Conservation (phyloP, 2,329 filamentous ascomycete species). For the Daldinia eschscholtzii region DNA sequence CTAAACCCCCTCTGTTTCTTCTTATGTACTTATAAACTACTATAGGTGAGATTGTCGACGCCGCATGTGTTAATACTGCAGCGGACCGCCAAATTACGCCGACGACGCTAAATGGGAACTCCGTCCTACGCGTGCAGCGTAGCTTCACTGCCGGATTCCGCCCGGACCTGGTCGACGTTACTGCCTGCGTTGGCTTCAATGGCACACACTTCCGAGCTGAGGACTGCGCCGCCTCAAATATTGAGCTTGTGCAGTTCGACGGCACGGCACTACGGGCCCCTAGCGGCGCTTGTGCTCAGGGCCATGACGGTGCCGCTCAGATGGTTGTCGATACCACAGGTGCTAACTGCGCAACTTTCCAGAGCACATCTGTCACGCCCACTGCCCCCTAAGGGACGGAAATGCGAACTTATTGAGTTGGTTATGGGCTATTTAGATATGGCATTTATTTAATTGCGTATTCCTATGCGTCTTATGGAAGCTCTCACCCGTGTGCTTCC, state of each 20-base stretch:
- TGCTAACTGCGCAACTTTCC: background rate
- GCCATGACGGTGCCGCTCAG: conserved; percentile 1
- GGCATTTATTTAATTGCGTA: background rate
- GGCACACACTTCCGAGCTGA: conserved; percentile 10
- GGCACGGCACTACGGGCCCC: conserved; percentile 4
- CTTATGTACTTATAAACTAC: background rate
- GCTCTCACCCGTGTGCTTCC: background rate
- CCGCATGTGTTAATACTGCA: conserved; percentile 3
- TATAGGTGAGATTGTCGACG: conserved; percentile 4
- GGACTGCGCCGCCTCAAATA: conserved; percentile 2
- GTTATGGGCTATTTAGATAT: background rate
- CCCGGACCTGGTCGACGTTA: conserved; percentile 8
- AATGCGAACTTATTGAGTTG: background rate
- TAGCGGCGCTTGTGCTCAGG: background rate
- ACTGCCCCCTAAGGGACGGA: background rate
- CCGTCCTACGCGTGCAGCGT: conserved; percentile 3
- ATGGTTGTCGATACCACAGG: conserved; percentile 8
- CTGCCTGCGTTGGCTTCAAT: conserved; percentile 1
- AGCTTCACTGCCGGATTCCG: conserved; percentile 5
- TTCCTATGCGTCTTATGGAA: background rate
- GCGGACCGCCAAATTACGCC: conserved; percentile 5
- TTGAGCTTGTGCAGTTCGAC: conserved; percentile 7
- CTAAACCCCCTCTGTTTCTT: background rate
- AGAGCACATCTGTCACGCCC: conserved; percentile 3
- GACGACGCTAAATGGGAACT: conserved; percentile 3